phyloP scores from a whole-genome alignment of 169 alveolate species.

The Cryptosporidium felis region DNA sequence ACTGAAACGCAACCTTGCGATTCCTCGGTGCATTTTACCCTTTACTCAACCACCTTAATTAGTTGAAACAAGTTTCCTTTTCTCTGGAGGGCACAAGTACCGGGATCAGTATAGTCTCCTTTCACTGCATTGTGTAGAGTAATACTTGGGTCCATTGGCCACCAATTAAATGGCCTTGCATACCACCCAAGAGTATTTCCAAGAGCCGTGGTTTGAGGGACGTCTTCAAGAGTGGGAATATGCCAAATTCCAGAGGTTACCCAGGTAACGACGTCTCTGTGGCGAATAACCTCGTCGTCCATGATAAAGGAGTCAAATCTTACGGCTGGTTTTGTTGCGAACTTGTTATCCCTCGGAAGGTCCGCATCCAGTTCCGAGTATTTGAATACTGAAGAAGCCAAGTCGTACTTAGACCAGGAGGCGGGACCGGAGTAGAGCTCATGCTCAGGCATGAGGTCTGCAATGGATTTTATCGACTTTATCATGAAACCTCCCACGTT shows the following conservation, averaged over 20 bases:
- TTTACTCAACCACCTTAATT: conserved; percentile 39
- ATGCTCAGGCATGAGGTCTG: conserved; percentile 74
- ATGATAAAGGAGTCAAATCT: conserved; percentile 74
- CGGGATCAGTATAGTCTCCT: conserved; percentile 78
- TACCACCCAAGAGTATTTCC: conserved; percentile 78
- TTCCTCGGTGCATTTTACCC: no score
- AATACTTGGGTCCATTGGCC: conserved; percentile 75
- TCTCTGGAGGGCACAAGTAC: conserved; percentile 77
- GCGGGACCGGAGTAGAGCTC: conserved; percentile 79
- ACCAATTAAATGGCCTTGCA: conserved; percentile 76
- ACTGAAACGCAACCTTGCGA: no score
- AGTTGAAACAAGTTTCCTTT: conserved; percentile 64
- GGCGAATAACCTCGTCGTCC: conserved; percentile 75
- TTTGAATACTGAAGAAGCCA: conserved; percentile 74
- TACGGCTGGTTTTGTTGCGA: conserved; percentile 78
- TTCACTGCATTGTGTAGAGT: conserved; percentile 78
- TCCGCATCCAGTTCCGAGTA: conserved; percentile 75
- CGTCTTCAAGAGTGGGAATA: conserved; percentile 78
- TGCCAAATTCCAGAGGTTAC: conserved; percentile 77
- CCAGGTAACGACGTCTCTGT: conserved; percentile 78
- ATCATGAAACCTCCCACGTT: conserved; percentile 76
- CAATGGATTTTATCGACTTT: conserved; percentile 65
- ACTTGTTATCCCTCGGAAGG: conserved; percentile 79
- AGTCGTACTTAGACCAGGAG: conserved; percentile 79
- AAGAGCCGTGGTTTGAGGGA: conserved; percentile 77